Conservation (phyloP, 768 basidiomycete genomes). For the Butyriboletus loyo region DNA sequence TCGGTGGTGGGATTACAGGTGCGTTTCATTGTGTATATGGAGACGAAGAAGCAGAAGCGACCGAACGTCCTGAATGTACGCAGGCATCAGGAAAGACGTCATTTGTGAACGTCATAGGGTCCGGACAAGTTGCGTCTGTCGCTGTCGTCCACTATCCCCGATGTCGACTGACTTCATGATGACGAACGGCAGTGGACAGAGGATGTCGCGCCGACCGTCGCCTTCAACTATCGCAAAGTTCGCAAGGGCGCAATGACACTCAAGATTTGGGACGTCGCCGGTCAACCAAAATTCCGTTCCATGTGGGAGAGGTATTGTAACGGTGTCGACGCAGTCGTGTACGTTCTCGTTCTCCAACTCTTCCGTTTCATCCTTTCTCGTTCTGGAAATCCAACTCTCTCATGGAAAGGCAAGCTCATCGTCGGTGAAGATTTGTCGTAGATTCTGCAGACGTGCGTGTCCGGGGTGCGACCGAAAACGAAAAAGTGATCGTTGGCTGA, state of each 20-base stretch:
- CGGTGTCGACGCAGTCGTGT: conserved; percentile 92
- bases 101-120: conserved; percentile 87
- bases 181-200: conserved; percentile 71
- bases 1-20: conserved; percentile 92
- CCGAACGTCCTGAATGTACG: not conserved
- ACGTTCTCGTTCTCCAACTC: conserved; percentile 27
- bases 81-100: conserved; percentile 95
- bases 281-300: conserved; percentile 89
- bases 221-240: conserved; percentile 88
- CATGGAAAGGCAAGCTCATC: conserved; percentile 15
- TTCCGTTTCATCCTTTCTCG: not conserved
- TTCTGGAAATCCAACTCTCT: not conserved
- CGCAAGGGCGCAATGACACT: conserved; percentile 86
- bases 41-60: not conserved
- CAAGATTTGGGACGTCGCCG: conserved; percentile 96
- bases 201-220: conserved; percentile 94
- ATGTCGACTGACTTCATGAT: not conserved
- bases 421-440: conserved; percentile 72
- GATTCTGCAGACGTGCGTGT: conserved; percentile 80
- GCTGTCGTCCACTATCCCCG: not conserved
- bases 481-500: not conserved
- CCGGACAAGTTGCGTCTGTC: conserved; percentile 54
- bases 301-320: conserved; percentile 96
- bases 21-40: not conserved
- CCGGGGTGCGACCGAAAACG: not conserved